These are phyloP conservation scores for Castanea crenata DNA, from an alignment of 306 rosid species.

Conservation along the genomic window DNA sequence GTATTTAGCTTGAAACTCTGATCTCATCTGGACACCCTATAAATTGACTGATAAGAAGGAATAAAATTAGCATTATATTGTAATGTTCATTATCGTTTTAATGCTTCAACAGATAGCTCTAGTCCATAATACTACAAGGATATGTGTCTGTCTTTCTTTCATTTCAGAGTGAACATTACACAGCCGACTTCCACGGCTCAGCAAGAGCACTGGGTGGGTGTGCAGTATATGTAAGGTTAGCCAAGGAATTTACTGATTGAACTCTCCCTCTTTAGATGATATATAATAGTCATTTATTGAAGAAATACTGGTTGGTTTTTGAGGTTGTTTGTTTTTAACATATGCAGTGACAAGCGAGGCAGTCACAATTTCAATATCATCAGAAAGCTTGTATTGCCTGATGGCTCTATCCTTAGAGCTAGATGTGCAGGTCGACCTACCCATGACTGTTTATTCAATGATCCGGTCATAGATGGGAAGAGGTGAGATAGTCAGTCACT, in stretches of 20 bases:
- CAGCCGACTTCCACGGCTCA: constrained; percentile 75
- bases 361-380: constrained; percentile 60
- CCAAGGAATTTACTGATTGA: neutral
- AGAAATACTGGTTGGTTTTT: neutral
- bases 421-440: constrained; percentile 65
- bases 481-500: constrained; percentile 28
- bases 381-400: constrained; percentile 53
- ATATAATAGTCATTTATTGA: neutral
- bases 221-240: constrained; percentile 66
- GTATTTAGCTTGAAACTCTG: too few relatives aligned
- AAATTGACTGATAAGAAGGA: neutral
- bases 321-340: neutral
- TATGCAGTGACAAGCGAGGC: constrained; percentile 60
- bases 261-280: neutral
- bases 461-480: constrained; percentile 58
- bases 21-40: too few relatives aligned
- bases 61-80: neutral
- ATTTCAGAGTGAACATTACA: constrained; percentile 58
- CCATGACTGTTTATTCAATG: constrained; percentile 63
- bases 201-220: constrained; percentile 83
- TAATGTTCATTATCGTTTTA: neutral
- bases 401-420: constrained; percentile 69
- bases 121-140: neutral
- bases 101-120: too few relatives aligned
- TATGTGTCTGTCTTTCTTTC: neutral